Evolutionary conservation across 78 protist genomes (phyloP).

Genomic region (Thecamonas trahens): DNA sequence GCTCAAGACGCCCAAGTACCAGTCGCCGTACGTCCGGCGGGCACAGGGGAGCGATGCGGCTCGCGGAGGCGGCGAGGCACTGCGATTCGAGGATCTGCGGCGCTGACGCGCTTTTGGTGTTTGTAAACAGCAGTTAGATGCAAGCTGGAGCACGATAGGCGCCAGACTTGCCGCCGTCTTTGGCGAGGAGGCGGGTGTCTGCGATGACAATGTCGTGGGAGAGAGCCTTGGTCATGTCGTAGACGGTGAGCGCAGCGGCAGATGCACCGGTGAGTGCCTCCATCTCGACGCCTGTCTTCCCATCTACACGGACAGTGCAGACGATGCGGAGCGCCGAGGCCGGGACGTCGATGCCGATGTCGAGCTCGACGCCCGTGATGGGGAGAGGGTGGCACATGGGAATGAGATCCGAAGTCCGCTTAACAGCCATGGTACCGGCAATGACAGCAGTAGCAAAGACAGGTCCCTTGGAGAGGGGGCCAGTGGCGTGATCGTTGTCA

Average conservation of each 20-base stretch:
- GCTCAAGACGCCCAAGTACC: too few relatives aligned
- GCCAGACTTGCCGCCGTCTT: conserved; percentile 62
- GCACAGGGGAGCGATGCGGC: too few relatives aligned
- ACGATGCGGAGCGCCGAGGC: conserved; percentile 23
- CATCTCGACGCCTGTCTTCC: conserved; percentile 68
- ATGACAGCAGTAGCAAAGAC: conserved; percentile 58
- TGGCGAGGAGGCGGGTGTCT: conserved; percentile 39
- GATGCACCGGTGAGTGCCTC: conserved; percentile 58
- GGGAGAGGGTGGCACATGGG: conserved; percentile 68
- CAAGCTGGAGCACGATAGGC: too few relatives aligned
- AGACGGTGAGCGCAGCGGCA: conserved; percentile 35
- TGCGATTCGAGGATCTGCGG: too few relatives aligned
- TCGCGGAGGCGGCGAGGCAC: too few relatives aligned
- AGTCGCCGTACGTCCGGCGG: too few relatives aligned
- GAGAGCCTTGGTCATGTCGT: conserved; percentile 65
- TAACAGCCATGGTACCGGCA: conserved; percentile 69
- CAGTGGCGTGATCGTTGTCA: too few relatives aligned
- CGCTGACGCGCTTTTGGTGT: too few relatives aligned
- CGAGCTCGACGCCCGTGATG: conserved; percentile 27
- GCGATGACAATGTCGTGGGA: conserved; percentile 38
- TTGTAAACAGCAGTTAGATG: too few relatives aligned
- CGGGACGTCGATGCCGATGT: conserved; percentile 1
- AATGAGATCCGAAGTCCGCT: conserved; percentile 40
- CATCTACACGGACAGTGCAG: conserved; percentile 14
- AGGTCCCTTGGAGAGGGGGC: too few relatives aligned